phyloP scores from a whole-genome alignment of 768 basidiomycete species.

The Gelatoporia subvermispora region DNA sequence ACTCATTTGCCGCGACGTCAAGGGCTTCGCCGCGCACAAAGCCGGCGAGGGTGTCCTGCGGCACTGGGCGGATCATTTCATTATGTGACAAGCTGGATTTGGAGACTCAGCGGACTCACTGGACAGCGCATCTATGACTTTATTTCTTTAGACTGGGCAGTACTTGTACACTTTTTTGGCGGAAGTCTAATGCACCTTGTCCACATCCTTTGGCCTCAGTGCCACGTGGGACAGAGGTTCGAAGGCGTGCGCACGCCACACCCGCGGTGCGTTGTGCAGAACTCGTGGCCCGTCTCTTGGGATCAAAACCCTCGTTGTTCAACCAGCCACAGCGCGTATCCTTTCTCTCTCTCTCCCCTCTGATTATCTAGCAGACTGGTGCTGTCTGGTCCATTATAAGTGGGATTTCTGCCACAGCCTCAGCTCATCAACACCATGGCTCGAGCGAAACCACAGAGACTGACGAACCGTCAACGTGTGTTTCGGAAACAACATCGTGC shows the following conservation, averaged over 20 bases:
- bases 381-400: too few relatives aligned
- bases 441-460: too few relatives aligned
- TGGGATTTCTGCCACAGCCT: too few relatives aligned
- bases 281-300: too few relatives aligned
- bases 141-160: not conserved
- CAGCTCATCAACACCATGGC: too few relatives aligned
- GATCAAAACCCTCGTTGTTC: too few relatives aligned
- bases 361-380: too few relatives aligned
- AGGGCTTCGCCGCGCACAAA: constrained; percentile 52
- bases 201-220: not conserved
- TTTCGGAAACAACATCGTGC: too few relatives aligned
- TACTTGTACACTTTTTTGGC: not conserved
- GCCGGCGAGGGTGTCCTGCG: constrained; percentile 61
- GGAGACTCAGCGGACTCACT: not conserved
- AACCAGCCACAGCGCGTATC: too few relatives aligned
- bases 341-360: too few relatives aligned
- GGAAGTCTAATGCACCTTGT: not conserved
- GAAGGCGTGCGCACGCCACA: not conserved
- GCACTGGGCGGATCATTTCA: constrained; percentile 67
- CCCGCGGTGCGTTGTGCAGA: not conserved
- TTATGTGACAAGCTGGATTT: constrained; percentile 26
- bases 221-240: too few relatives aligned
- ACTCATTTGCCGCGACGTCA: constrained; percentile 65
- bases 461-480: too few relatives aligned
- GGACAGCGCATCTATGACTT: not conserved